phyloP scores from a whole-genome alignment of 345 rosid genomes.

The Eucalyptus grandis region DNA sequence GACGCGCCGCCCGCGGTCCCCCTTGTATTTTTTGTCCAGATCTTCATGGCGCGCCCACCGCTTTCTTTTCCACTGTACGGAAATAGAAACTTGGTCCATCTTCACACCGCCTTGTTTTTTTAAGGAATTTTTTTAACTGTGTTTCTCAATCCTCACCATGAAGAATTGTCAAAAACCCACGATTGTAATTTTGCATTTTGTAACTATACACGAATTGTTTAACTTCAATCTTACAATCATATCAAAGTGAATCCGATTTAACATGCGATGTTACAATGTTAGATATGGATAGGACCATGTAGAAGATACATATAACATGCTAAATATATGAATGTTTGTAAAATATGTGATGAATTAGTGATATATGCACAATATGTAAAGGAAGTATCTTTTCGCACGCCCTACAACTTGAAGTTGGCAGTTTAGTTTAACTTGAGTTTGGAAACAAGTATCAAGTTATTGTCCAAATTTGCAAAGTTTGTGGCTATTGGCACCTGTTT shows the following conservation, averaged over 20 bases:
- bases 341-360: rapidly evolving
- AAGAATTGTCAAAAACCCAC: background rate
- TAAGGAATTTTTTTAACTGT: background rate
- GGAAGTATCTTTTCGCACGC: rapidly evolving
- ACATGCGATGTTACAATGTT: rapidly evolving
- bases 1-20: background rate
- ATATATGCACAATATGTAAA: rapidly evolving
- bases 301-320: rapidly evolving
- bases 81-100: background rate
- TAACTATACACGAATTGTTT: background rate
- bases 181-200: background rate
- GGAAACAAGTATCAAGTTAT: rapidly evolving
- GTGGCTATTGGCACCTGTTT: background rate
- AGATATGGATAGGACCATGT: rapidly evolving
- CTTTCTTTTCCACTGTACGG: background rate
- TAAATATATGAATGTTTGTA: rapidly evolving
- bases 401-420: background rate
- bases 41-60: background rate
- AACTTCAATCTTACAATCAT: background rate
- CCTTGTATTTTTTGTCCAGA: background rate
- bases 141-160: background rate
- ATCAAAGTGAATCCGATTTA: rapidly evolving
- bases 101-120: background rate
- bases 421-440: background rate
- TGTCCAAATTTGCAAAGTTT: background rate